Evolutionary conservation across 2,329 filamentous ascomycete genomes (phyloP).

Genomic region (Colletotrichum sp.): DNA sequence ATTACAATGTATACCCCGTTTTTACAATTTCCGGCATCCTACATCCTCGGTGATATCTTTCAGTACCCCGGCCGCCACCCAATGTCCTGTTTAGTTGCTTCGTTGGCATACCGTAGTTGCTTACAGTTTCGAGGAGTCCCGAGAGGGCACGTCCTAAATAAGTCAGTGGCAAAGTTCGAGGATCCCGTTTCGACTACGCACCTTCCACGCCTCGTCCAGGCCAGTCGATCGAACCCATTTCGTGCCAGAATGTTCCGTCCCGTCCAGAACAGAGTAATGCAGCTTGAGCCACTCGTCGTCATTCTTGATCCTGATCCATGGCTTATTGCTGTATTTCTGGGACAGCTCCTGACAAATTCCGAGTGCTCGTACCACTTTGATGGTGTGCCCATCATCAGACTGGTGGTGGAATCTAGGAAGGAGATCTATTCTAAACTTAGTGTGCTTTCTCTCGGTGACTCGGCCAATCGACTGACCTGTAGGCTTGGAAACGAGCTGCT

Average conservation of each 20-base stretch:
- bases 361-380: conserved; percentile 77
- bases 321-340: conserved; percentile 45
- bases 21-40: not conserved
- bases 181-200: not conserved
- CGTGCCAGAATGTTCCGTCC: conserved; percentile 49
- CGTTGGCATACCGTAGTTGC: not conserved
- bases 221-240: conserved; percentile 69
- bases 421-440: conserved; percentile 36
- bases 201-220: conserved; percentile 70
- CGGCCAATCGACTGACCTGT: conserved; percentile 33
- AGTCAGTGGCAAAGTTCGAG: not conserved
- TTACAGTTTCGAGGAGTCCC: conserved; percentile 4
- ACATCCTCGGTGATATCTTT: no score
- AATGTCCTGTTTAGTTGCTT: not conserved
- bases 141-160: conserved; percentile 3
- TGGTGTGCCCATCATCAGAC: conserved; percentile 79
- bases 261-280: conserved; percentile 67
- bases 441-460: not conserved
- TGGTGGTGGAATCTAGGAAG: conserved; percentile 51
- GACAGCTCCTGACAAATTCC: conserved; percentile 64
- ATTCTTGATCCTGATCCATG: conserved; percentile 58
- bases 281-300: conserved; percentile 66
- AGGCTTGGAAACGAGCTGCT: conserved; percentile 48
- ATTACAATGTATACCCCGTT: conserved; percentile 23
- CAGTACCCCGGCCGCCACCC: not conserved